A percentile compares a stretch with the other conserved stretches of the same genome.
Evolutionary conservation across 768 basidiomycete species (phyloP).

Genomic region (Pisolithus albus): DNA sequence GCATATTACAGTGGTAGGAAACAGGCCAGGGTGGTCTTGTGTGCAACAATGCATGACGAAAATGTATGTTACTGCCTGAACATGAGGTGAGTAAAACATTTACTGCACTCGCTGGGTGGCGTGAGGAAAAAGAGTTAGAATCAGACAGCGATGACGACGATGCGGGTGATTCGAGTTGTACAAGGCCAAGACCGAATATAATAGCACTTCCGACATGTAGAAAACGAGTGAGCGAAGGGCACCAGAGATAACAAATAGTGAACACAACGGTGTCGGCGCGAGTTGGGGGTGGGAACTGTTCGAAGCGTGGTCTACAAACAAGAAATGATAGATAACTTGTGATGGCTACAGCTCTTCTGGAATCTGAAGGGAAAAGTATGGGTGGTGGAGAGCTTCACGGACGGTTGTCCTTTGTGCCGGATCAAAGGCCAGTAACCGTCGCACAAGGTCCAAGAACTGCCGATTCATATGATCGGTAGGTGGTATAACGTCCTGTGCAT

Average conservation of each 20-base stretch:
- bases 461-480: slow-evolving; percentile 66
- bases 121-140: slow-evolving; percentile 16
- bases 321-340: slow-evolving; percentile 26
- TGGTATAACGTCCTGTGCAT: slow-evolving; percentile 72
- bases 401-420: slow-evolving; percentile 85
- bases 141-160: slow-evolving; percentile 26
- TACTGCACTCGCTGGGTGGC: slow-evolving; percentile 25
- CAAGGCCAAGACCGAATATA: slow-evolving; percentile 32
- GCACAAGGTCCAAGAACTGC: slow-evolving; percentile 84
- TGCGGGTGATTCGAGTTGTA: slow-evolving; percentile 29
- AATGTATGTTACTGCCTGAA: slow-evolving; percentile 28
- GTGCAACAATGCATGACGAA: slow-evolving; percentile 10
- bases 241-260: slow-evolving; percentile 19
- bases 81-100: slow-evolving; percentile 16
- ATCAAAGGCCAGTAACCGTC: slow-evolving; percentile 83
- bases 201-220: slow-evolving; percentile 25
- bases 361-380: slow-evolving; percentile 70
- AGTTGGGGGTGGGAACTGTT: slow-evolving; percentile 12
- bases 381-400: slow-evolving; percentile 79
- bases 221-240: slow-evolving; percentile 14
- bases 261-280: slow-evolving; percentile 15
- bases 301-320: slow-evolving; percentile 25
- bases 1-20: slow-evolving; percentile 16
- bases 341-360: slow-evolving; percentile 57
- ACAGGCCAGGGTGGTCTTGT: slow-evolving; percentile 10